These are phyloP conservation scores for Ascochyta clinopodiicola DNA, from an alignment of 2,329 filamentous ascomycete species.

Conservation along the genomic window DNA sequence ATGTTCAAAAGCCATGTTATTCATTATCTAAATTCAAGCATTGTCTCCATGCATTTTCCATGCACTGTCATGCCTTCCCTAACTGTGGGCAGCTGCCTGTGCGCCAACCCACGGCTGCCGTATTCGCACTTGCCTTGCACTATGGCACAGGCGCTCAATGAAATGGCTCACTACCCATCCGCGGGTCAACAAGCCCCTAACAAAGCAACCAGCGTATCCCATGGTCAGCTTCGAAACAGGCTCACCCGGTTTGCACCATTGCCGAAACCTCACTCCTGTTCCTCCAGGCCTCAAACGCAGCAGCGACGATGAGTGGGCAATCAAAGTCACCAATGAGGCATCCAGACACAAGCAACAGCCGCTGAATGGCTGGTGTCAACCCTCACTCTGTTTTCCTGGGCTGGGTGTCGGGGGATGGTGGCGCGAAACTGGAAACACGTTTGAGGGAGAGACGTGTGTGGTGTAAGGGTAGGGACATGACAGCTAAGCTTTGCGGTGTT, in stretches of 20 bases:
- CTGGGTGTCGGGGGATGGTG: constrained; percentile 2
- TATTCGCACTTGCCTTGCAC: neutral
- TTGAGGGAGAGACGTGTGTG: constrained; percentile 10
- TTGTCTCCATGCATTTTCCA: neutral
- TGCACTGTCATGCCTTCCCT: neutral
- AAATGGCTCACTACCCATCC: constrained; percentile 2
- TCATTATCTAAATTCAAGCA: constrained; percentile 4
- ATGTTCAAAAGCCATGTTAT: constrained; percentile 13
- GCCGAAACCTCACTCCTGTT: constrained; percentile 10
- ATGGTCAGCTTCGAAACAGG: constrained; percentile 13
- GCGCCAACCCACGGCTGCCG: neutral
- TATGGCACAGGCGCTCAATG: neutral
- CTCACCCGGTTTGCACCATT: neutral
- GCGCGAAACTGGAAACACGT: neutral
- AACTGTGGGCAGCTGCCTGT: neutral
- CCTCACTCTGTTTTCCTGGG: neutral
- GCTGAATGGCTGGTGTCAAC: neutral
- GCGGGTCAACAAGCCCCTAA: neutral
- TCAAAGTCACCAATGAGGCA: neutral
- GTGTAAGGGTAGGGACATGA: constrained; percentile 9
- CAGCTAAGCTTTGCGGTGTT: constrained; percentile 36
- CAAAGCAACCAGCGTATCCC: constrained; percentile 3
- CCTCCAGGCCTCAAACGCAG: constrained; percentile 2
- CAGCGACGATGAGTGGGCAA: neutral
- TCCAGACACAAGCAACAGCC: neutral